Percentiles rank a stretch among this genome's conserved stretches.
phyloP scores from a whole-genome alignment of 164 flowering plant species.

The Macadamia integrifolia region DNA sequence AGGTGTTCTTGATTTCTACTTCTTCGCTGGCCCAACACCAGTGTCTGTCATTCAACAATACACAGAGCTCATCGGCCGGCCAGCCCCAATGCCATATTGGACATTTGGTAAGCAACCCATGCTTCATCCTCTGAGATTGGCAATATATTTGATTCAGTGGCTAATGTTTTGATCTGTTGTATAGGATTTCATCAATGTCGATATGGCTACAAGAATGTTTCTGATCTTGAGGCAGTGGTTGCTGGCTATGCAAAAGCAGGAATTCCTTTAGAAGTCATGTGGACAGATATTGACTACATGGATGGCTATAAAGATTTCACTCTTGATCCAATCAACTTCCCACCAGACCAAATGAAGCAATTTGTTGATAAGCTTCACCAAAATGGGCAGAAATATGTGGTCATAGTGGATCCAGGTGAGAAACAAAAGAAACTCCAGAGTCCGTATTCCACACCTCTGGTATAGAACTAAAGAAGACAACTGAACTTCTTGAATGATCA shows the following conservation, averaged over 20 bases:
- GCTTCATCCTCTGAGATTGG: background rate
- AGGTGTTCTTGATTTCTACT: conserved; percentile 77
- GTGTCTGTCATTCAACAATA: conserved; percentile 68
- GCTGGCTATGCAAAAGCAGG: conserved; percentile 55
- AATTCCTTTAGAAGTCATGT: conserved; percentile 82
- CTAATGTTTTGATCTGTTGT: background rate
- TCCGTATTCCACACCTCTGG: no score
- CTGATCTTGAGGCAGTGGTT: conserved; percentile 68
- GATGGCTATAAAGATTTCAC: conserved; percentile 75
- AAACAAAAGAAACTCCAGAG: no score
- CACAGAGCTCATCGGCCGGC: conserved; percentile 57
- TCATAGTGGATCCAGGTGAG: conserved; percentile 56
- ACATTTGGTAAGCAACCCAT: conserved; percentile 45
- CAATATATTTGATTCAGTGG: background rate
- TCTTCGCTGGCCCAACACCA: conserved; percentile 70
- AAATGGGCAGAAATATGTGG: conserved; percentile 59
- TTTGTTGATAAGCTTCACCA: conserved; percentile 55
- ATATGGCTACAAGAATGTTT: conserved; percentile 75
- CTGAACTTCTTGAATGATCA: no score
- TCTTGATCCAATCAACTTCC: conserved; percentile 50
- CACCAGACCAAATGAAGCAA: conserved; percentile 43
- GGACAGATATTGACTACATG: conserved; percentile 87
- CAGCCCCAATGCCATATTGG: conserved; percentile 94
- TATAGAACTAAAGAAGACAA: no score
- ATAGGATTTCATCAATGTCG: conserved; percentile 79